Evolutionary conservation across 106 monocot species (phyloP), one percentile per base, ranked within the genome.

Genomic region (Agapanthus africanus): DNA sequence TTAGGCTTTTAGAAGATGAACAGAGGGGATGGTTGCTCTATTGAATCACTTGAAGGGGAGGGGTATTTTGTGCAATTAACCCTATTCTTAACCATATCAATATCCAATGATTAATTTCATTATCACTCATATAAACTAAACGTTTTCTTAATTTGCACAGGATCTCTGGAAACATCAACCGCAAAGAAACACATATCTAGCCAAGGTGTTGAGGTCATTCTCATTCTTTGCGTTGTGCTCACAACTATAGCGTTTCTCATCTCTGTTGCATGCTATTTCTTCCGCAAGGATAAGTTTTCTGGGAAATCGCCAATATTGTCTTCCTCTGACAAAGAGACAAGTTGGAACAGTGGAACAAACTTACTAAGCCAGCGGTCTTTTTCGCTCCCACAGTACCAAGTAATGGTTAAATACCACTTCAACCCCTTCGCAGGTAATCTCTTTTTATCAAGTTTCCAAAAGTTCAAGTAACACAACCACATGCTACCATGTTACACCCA

Each of bases 311-410:
- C 26, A 25, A 59, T 71, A 52, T 61, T 66, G 65, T 78, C 83
- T n/a, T 73, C 78, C 41, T 78, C 83, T 32, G 75, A 78, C 4
- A 82, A 79, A 65, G 79, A 83, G 74, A 54, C 49, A 32, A 95
- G 88, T 67, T 91, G 66, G 79, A 91, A 75, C 57, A 95, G 91
- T 79, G 72, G 67, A 38, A 54, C 77, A 30, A 84, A 85, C 71
- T 82, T 95, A 47, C 66, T 95, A 35, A 88, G 83, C 56, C 63
- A 78, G 66, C 80, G 75, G 66, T 85, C 79, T 66, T 46, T 73
- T 70, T 78, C 82, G 21, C 63, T 82, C 39, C 79, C 77, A 21
- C 65, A 60, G 9, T 71, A 41, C 52, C 76, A 59, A 59, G 52
- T 54, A 21, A 76, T 86, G 27, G 49, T 50, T 19, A 68, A 47